These are phyloP conservation scores for Kodamaea suecica DNA, from an alignment of 1,139 yeast genomes.

Conservation along the genomic window DNA sequence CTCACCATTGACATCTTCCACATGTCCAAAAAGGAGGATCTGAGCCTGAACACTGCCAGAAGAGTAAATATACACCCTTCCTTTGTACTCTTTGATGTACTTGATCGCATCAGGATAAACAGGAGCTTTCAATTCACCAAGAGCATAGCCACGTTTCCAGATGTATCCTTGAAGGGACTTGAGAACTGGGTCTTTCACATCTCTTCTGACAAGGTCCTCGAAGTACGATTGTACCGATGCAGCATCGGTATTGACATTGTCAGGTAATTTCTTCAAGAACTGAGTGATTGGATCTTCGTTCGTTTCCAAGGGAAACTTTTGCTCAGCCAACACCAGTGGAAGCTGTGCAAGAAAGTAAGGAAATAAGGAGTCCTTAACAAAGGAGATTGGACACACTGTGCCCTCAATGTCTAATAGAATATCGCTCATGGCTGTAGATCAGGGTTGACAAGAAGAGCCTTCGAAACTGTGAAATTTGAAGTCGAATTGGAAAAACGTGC, in stretches of 20 bases:
- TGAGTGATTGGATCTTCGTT: constrained; percentile 8
- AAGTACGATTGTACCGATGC: constrained; percentile 45
- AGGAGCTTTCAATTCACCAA: constrained; percentile 76
- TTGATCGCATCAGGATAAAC: constrained; percentile 69
- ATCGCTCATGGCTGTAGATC: no score
- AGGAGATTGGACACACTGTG: constrained; percentile 84
- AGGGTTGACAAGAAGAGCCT: no score
- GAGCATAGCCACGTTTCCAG: constrained; percentile 77
- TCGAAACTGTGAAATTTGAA: no score
- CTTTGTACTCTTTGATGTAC: constrained; percentile 33
- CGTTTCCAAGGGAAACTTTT: constrained; percentile 34
- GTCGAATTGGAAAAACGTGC: no score
- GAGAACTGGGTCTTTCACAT: constrained; percentile 73
- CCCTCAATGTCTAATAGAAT: constrained; percentile 71
- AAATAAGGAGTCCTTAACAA: constrained; percentile 72
- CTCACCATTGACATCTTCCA: constrained; percentile 27
- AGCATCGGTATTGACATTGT: constrained; percentile 17
- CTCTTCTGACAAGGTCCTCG: constrained; percentile 54
- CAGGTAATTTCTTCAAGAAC: constrained; percentile 47
- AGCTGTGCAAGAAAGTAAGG: constrained; percentile 43
- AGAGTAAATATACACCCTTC: constrained; percentile 68
- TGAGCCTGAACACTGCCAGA: constrained; percentile 93
- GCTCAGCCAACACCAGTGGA: constrained; percentile 38
- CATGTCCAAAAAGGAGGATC: constrained; percentile 67
- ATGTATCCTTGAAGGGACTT: constrained; percentile 80